A percentile compares a stretch with the other conserved stretches of the same genome.
Conservation (phyloP, 441 rosid species). For the Populus hybrid region DNA sequence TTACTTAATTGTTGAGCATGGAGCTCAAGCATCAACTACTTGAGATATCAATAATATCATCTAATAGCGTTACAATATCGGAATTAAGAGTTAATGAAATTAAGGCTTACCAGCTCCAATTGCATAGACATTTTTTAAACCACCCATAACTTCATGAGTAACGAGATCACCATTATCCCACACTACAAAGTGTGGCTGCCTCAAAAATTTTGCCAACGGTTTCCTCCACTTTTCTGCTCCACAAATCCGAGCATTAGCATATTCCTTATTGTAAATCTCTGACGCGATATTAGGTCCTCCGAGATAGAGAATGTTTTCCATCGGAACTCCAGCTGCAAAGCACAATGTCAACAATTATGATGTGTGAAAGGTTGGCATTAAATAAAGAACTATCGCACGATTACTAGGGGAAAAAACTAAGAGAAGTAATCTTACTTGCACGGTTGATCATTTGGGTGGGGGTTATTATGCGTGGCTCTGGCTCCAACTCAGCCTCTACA, state of each 20-base stretch:
- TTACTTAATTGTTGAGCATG: background rate
- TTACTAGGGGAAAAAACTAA: background rate
- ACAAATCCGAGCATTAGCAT: conserved; percentile 98
- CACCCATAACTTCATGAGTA: conserved; percentile 63
- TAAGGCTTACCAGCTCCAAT: conserved; percentile 83
- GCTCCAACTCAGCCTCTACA: conserved; percentile 79
- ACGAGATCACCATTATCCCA: conserved; percentile 86
- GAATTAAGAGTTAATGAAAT: background rate
- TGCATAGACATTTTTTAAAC: conserved; percentile 96
- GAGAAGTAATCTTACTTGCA: conserved; percentile 60
- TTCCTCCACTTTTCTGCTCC: conserved; percentile 97
- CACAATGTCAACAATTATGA: conserved; percentile 4
- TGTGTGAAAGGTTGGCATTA: background rate
- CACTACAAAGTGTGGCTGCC: conserved; percentile 93
- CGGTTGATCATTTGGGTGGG: conserved; percentile 91
- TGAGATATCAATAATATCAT: background rate
- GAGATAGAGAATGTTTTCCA: conserved; percentile 85
- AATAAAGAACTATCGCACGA: conserved; percentile 4
- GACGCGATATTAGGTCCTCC: conserved; percentile 99
- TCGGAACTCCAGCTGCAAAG: conserved; percentile 66
- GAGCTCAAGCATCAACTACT: background rate
- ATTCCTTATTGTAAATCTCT: conserved; percentile 86
- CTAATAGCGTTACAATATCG: background rate
- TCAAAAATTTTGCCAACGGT: conserved; percentile 76
- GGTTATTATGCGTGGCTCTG: conserved; percentile 81